These are phyloP conservation scores for Ophiostoma australiae DNA, from an alignment of 2,329 filamentous ascomycete species.

Conservation along the genomic window DNA sequence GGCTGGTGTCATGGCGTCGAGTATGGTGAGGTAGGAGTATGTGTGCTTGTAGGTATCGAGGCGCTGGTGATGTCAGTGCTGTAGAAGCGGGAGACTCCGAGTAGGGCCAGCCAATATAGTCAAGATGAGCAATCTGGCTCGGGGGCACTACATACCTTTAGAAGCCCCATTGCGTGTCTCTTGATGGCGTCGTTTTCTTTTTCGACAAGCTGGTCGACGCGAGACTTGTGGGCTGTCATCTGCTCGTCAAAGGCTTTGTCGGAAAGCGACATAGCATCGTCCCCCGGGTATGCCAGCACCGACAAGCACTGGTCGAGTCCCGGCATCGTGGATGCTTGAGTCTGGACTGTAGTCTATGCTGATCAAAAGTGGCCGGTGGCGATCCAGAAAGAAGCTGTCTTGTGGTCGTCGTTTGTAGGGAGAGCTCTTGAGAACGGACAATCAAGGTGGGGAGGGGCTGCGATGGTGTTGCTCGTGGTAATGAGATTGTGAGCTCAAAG, in stretches of 20 bases:
- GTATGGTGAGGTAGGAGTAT: constrained; percentile 47
- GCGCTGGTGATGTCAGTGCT: constrained; percentile 33
- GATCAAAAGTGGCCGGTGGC: background rate
- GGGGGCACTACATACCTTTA: constrained; percentile 37
- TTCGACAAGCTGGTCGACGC: constrained; percentile 38
- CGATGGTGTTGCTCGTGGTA: background rate
- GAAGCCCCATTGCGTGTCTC: constrained; percentile 36
- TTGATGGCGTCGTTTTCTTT: constrained; percentile 32
- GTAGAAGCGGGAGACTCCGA: background rate
- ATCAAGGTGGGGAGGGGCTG: constrained; percentile 4
- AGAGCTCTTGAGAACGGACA: background rate
- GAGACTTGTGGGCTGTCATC: constrained; percentile 38
- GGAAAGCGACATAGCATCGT: constrained; percentile 26
- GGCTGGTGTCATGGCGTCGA: constrained; percentile 39
- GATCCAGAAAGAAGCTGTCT: background rate
- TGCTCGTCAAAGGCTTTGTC: constrained; percentile 40
- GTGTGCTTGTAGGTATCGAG: constrained; percentile 48
- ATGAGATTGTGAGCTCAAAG: background rate
- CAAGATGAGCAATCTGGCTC: too few relatives aligned
- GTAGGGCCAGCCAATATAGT: too few relatives aligned
- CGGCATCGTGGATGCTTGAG: constrained; percentile 34
- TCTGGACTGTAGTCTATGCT: background rate
- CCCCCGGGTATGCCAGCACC: constrained; percentile 43
- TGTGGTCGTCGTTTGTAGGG: background rate
- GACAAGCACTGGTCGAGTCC: constrained; percentile 32